Evolutionary conservation across 1,284 basidiomycete species (phyloP).

Genomic region (Ganoderma lingzhi): DNA sequence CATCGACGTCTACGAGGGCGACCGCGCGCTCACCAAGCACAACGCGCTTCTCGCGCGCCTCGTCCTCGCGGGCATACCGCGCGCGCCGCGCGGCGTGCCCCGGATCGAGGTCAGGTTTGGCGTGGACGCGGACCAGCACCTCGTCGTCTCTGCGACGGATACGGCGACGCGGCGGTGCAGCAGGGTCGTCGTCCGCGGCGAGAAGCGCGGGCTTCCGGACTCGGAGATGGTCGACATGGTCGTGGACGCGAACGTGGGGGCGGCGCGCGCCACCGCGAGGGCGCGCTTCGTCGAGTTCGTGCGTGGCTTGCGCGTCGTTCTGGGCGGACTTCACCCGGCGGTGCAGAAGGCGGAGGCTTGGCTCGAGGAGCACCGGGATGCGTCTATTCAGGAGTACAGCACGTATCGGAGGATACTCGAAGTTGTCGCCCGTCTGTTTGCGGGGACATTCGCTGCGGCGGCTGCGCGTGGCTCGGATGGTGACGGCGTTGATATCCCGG

Average conservation of each 20-base stretch:
- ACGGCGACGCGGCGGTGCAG: not conserved
- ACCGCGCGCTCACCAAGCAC: slow-evolving; percentile 99
- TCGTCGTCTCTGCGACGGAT: slow-evolving; percentile 79
- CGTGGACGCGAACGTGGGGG: slow-evolving; percentile 83
- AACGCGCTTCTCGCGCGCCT: slow-evolving; percentile 99
- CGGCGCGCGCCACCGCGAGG: slow-evolving; percentile 87
- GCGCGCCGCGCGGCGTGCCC: slow-evolving; percentile 97
- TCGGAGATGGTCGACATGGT: slow-evolving; percentile 85
- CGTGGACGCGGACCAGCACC: slow-evolving; percentile 97
- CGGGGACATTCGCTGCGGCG: not conserved
- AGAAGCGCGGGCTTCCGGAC: slow-evolving; percentile 98
- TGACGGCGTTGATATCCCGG: not conserved
- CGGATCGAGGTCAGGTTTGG: slow-evolving; percentile 99
- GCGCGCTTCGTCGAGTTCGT: slow-evolving; percentile 92
- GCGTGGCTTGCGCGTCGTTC: slow-evolving; percentile 95
- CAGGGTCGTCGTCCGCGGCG: slow-evolving; percentile 91
- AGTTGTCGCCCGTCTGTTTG: slow-evolving; percentile 58
- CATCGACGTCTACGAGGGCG: slow-evolving; percentile 99
- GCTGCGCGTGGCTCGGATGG: too few species aligned
- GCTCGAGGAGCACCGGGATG: slow-evolving; percentile 92
- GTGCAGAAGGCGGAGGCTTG: slow-evolving; percentile 90
- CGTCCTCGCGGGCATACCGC: slow-evolving; percentile 97
- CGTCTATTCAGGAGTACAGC: slow-evolving; percentile 95
- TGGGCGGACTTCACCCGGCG: slow-evolving; percentile 83
- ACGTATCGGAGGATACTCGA: slow-evolving; percentile 97